Conservation (phyloP, 768 basidiomycete species). For the Rhodocollybia butyracea region DNA sequence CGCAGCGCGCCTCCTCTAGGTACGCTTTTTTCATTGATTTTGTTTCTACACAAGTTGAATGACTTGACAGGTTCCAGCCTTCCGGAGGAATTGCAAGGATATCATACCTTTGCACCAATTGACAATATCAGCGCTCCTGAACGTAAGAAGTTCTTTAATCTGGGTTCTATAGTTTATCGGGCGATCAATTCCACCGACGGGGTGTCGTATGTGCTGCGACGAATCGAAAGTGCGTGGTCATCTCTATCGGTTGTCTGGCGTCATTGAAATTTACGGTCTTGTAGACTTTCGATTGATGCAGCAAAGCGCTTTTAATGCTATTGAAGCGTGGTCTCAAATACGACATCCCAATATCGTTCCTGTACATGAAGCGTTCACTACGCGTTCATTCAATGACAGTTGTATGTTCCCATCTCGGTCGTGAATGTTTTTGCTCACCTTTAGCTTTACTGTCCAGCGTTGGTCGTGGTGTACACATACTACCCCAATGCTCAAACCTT, state of each 20-base stretch:
- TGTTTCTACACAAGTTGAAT: slow-evolving; percentile 8
- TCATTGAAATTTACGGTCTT: slow-evolving; percentile 8
- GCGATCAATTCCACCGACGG: slow-evolving; percentile 80
- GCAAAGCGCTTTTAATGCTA: slow-evolving; percentile 74
- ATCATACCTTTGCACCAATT: slow-evolving; percentile 82
- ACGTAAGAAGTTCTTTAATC: slow-evolving; percentile 75
- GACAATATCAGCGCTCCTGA: slow-evolving; percentile 52
- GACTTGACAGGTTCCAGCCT: slow-evolving; percentile 50
- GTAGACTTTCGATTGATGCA: slow-evolving; percentile 81
- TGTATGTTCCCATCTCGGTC: slow-evolving; percentile 48
- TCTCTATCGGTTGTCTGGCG: slow-evolving; percentile 7
- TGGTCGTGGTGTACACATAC: slow-evolving; percentile 90
- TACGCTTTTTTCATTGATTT: slow-evolving; percentile 7
- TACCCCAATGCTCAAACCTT: slow-evolving; percentile 83
- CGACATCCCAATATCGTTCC: slow-evolving; percentile 83
- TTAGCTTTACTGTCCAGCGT: slow-evolving; percentile 44
- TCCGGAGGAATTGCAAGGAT: slow-evolving; percentile 87
- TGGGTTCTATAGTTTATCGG: slow-evolving; percentile 81
- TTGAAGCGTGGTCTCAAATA: slow-evolving; percentile 85
- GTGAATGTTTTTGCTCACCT: slow-evolving; percentile 1
- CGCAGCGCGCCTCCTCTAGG: slow-evolving; percentile 45
- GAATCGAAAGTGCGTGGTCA: slow-evolving; percentile 75
- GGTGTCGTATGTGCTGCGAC: slow-evolving; percentile 67
- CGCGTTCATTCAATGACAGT: slow-evolving; percentile 85
- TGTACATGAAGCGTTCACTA: slow-evolving; percentile 92